These are phyloP conservation scores for Sphaerulina musiva DNA, from an alignment of 2,329 filamentous ascomycete genomes.

Conservation along the genomic window DNA sequence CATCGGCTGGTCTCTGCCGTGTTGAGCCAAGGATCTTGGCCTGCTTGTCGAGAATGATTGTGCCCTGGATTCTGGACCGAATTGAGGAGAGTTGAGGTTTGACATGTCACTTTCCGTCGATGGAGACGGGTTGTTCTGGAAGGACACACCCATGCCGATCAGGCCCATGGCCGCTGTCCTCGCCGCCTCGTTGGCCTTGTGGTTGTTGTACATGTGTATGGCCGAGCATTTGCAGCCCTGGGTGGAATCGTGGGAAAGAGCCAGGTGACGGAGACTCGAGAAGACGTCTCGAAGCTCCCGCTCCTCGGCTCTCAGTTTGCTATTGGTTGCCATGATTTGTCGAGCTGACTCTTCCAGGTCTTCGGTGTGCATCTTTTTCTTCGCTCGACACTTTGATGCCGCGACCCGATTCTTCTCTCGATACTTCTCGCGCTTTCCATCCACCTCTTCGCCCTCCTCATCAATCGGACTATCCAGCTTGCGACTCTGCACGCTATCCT, in stretches of 20 bases:
- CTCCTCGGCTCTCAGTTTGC: slow-evolving; percentile 28
- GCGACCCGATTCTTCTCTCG: slow-evolving; percentile 66
- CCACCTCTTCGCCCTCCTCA: slow-evolving; percentile 21
- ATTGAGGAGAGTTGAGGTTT: slow-evolving; percentile 9
- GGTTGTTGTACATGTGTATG: slow-evolving; percentile 33
- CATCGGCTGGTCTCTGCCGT: slow-evolving; percentile 8
- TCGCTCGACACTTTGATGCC: slow-evolving; percentile 67
- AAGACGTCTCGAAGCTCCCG: slow-evolving; percentile 32
- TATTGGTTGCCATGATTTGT: slow-evolving; percentile 33
- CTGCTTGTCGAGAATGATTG: slow-evolving; percentile 16
- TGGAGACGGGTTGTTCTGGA: slow-evolving; percentile 15
- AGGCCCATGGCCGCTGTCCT: slow-evolving; percentile 16
- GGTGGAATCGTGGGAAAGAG: slow-evolving; percentile 28
- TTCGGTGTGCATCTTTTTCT: slow-evolving; percentile 55
- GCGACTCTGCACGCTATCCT: slow-evolving; percentile 14
- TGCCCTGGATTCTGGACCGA: slow-evolving; percentile 11
- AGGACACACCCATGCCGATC: slow-evolving; percentile 4
- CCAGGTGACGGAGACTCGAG: slow-evolving; percentile 29
- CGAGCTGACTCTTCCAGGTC: slow-evolving; percentile 45
- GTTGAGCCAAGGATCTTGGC: slow-evolving; percentile 2
- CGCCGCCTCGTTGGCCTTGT: slow-evolving; percentile 27
- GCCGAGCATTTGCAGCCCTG: slow-evolving; percentile 30
- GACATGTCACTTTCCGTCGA: slow-evolving; percentile 19
- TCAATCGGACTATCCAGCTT: slow-evolving; percentile 8
- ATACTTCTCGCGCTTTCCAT: slow-evolving; percentile 51